Conservation (phyloP, 352 stramenopile genomes). For the Globisporangium spinosum region DNA sequence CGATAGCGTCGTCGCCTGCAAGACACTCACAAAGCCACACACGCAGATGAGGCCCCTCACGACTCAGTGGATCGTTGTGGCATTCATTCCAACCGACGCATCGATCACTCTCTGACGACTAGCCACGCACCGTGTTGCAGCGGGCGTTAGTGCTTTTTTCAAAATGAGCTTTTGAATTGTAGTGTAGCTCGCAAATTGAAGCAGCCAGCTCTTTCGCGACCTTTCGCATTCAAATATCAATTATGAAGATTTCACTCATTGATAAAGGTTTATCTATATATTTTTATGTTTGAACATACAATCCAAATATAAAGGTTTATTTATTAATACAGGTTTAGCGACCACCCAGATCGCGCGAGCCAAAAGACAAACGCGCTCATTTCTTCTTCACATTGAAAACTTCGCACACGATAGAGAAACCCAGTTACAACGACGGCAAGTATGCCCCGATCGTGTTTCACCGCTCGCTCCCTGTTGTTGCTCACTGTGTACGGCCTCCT, state of each 20-base stretch:
- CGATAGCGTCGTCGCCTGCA: constrained; percentile 47
- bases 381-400: not conserved
- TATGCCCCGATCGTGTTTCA: not conserved
- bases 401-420: not conserved
- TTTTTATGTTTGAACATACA: not conserved
- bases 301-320: not conserved
- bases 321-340: not conserved
- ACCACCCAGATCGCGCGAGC: not conserved
- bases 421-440: not conserved
- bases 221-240: not conserved
- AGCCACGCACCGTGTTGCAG: not conserved
- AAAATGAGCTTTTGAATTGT: not conserved
- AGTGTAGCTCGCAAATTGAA: not conserved
- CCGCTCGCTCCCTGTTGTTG: not conserved
- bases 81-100: too few relatives aligned
- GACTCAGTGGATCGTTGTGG: too few relatives aligned
- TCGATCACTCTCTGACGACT: too few relatives aligned
- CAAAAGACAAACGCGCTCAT: not conserved
- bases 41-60: too few relatives aligned
- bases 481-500: too few relatives aligned
- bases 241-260: not conserved
- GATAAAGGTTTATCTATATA: not conserved
- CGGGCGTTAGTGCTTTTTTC: not conserved
- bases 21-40: not conserved
- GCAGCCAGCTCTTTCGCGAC: not conserved